phyloP scores from a whole-genome alignment of 2,329 filamentous ascomycete species.

The Cercospora janseana region DNA sequence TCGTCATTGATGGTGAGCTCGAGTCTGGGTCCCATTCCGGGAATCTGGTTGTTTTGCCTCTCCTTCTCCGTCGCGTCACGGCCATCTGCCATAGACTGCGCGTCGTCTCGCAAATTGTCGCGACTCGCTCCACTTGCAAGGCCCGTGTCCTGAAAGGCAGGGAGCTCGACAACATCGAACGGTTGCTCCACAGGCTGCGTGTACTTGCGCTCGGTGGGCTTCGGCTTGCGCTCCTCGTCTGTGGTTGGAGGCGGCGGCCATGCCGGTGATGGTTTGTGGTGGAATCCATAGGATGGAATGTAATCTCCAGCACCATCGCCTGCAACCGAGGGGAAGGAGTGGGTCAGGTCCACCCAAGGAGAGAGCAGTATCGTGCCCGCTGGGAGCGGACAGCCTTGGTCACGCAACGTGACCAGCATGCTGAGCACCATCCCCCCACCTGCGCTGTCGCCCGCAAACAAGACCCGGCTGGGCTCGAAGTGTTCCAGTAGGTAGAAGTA shows the following conservation, averaged over 20 bases:
- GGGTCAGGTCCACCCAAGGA: conserved; percentile 93
- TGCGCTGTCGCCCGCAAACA: conserved; percentile 88
- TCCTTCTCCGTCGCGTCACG: conserved; percentile 16
- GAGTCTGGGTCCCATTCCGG: conserved; percentile 44
- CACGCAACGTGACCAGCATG: conserved; percentile 75
- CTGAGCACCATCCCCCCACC: conserved; percentile 85
- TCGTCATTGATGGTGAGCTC: conserved; percentile 70
- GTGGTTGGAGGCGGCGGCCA: conserved; percentile 90
- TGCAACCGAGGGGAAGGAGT: conserved; percentile 89
- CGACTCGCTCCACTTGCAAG: conserved; percentile 18
- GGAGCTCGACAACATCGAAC: conserved; percentile 33
- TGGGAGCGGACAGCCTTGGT: conserved; percentile 78
- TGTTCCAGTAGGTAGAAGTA: conserved; percentile 78
- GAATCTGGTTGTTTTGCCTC: conserved; percentile 25
- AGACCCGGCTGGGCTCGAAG: conserved; percentile 76
- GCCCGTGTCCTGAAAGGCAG: conserved; percentile 23
- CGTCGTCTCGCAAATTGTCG: conserved; percentile 19
- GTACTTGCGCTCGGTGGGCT: conserved; percentile 17
- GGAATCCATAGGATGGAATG: conserved; percentile 82
- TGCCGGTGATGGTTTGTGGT: conserved; percentile 82
- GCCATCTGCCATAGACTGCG: conserved; percentile 11
- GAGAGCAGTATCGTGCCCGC: conserved; percentile 88
- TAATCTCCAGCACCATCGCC: conserved; percentile 75
- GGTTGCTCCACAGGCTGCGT: conserved; percentile 28
- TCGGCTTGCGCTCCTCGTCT: conserved; percentile 47